These are phyloP conservation scores for Populus ilicifolia DNA, from an alignment of 345 rosid species.

Conservation along the genomic window DNA sequence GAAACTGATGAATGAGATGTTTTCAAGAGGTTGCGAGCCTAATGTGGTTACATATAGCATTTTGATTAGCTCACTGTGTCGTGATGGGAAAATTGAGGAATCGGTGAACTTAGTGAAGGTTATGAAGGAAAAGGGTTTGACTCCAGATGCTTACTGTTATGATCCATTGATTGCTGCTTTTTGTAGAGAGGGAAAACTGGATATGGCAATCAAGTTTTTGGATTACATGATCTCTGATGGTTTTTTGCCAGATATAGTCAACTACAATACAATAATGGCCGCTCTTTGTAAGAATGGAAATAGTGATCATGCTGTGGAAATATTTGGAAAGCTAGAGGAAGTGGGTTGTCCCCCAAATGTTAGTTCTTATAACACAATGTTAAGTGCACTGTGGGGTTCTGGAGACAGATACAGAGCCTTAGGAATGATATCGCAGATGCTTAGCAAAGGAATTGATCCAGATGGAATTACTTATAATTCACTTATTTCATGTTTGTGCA, in stretches of 20 bases:
- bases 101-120: slow-evolving; percentile 54
- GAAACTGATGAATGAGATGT: slow-evolving; percentile 58
- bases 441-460: slow-evolving; percentile 51
- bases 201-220: slow-evolving; percentile 68
- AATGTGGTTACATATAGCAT: slow-evolving; percentile 73
- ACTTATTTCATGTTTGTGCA: slow-evolving; percentile 72
- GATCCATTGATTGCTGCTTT: slow-evolving; percentile 80
- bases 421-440: slow-evolving; percentile 61
- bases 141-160: slow-evolving; percentile 69
- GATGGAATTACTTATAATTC: slow-evolving; percentile 81
- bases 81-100: slow-evolving; percentile 58
- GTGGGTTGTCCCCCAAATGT: slow-evolving; percentile 75
- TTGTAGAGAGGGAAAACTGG: slow-evolving; percentile 66
- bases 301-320: slow-evolving; percentile 66
- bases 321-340: slow-evolving; percentile 56
- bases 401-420: slow-evolving; percentile 60
- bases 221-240: slow-evolving; percentile 72
- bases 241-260: slow-evolving; percentile 75
- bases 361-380: slow-evolving; percentile 81
- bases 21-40: slow-evolving; percentile 48
- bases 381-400: slow-evolving; percentile 67
- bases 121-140: slow-evolving; percentile 58
- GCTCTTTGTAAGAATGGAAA: slow-evolving; percentile 68
- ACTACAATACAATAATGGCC: slow-evolving; percentile 70
- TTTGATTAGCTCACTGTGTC: slow-evolving; percentile 58